phyloP scores from a whole-genome alignment of 2,329 filamentous ascomycete species.

The Alternaria arborescens region DNA sequence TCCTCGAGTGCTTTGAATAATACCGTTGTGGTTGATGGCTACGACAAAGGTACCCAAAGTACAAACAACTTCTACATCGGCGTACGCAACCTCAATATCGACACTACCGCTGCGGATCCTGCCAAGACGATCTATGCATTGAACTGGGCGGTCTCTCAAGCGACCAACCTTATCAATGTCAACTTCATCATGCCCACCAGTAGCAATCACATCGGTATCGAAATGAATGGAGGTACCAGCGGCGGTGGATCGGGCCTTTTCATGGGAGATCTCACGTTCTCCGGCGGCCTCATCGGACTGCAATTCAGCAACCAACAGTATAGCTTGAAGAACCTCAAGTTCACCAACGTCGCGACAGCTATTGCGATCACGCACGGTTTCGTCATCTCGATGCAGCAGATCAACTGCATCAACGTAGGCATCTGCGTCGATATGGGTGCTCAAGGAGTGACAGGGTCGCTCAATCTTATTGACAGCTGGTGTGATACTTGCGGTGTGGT shows the following conservation, averaged over 20 bases:
- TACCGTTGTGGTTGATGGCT: neutral
- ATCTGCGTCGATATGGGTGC: neutral
- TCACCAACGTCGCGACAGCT: neutral
- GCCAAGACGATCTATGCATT: neutral
- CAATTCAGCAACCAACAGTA: neutral
- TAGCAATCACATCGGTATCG: neutral
- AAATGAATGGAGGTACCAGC: neutral
- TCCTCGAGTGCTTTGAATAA: neutral
- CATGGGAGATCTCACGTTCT: neutral
- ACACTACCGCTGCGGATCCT: neutral
- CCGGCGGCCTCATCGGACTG: neutral
- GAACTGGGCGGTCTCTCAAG: neutral
- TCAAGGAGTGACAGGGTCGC: neutral
- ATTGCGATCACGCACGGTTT: neutral
- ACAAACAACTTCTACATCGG: neutral
- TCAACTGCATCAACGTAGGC: neutral
- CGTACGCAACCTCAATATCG: neutral
- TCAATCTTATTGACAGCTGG: neutral
- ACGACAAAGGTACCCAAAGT: neutral
- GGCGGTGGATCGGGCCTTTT: neutral
- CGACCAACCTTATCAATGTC: neutral
- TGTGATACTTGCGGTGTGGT: neutral
- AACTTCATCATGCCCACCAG: neutral
- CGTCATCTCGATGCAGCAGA: neutral
- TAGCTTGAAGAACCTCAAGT: neutral